phyloP scores from a whole-genome alignment of 1,284 basidiomycete genomes.

The Lignosus rhinocerotis region DNA sequence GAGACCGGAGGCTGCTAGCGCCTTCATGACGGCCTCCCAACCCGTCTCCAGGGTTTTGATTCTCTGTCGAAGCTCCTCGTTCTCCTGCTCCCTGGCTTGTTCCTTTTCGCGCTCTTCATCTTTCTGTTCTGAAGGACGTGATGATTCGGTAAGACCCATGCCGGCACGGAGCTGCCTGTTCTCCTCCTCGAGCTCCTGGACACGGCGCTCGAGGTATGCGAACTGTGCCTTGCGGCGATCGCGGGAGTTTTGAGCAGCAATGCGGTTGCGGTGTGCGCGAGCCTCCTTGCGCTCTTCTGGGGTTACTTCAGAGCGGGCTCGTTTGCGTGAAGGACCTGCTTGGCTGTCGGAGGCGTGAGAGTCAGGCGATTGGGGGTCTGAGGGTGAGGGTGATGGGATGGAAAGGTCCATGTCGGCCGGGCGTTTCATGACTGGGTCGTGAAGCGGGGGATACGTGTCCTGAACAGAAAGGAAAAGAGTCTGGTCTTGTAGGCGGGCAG shows the following conservation, averaged over 20 bases:
- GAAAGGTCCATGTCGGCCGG: slow-evolving; percentile 32
- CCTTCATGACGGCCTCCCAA: slow-evolving; percentile 77
- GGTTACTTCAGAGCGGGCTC: slow-evolving; percentile 57
- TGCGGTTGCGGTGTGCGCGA: slow-evolving; percentile 78
- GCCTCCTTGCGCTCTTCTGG: slow-evolving; percentile 81
- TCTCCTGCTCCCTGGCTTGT: slow-evolving; percentile 62
- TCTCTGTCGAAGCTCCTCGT: slow-evolving; percentile 70
- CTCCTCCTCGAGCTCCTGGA: slow-evolving; percentile 47
- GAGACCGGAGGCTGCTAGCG: slow-evolving; percentile 66
- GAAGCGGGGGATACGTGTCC: slow-evolving; percentile 28
- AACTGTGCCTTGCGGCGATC: slow-evolving; percentile 81
- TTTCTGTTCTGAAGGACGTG: slow-evolving; percentile 30
- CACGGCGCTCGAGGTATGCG: slow-evolving; percentile 44
- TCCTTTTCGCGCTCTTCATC: slow-evolving; percentile 44
- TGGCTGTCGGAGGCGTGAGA: slow-evolving; percentile 26
- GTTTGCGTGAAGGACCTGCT: slow-evolving; percentile 62
- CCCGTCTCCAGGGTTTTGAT: slow-evolving; percentile 76
- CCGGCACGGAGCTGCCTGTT: slow-evolving; percentile 45
- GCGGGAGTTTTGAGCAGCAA: slow-evolving; percentile 82
- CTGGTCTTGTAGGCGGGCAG: slow-evolving; percentile 33
- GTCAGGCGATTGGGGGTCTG: slow-evolving; percentile 31
- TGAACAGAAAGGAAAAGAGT: slow-evolving; percentile 25
- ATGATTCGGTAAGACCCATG: slow-evolving; percentile 33
- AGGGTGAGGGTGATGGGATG: slow-evolving; percentile 26
- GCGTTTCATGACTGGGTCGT: slow-evolving; percentile 32